Base-by-base conservation (phyloP, 2,329 filamentous ascomycete genomes). In the Xenosphaeropsis pyriputrescens region DNA sequence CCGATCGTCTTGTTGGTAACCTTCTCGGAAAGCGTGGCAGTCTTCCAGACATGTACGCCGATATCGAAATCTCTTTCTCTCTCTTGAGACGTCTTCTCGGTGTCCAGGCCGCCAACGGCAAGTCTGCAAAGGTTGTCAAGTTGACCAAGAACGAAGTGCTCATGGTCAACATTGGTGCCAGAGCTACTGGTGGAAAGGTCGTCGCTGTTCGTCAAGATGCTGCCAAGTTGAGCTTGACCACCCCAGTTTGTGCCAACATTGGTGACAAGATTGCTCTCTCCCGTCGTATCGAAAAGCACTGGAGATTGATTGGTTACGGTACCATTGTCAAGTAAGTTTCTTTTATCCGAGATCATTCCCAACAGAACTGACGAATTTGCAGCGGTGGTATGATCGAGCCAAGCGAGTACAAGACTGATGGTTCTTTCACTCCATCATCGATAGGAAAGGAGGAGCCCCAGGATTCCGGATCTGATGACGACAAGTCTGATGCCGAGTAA, bases 61-160 rank as follows among this genome's bases (percentile, higher is more conserved):
- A 98, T 64, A 81, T 98, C 44, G 91, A 98, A 66, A 88, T 95
- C 63, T 96, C 96, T 75, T 98, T 96, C 72, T 98, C 96, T 73
- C 73, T 98, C 44, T 79, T 98, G 45, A 83, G 89, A 53, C 76
- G 91, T 52, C 72, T 98, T 45, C 75, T 98, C 40, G 91, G 91
- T 76, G 91, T 98, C 54, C 88, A 93, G 67, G 94, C 91, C 34
- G 86, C 89, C 45, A 91, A 98, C 51, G 91, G 91, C 59, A 98
- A 98, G 72, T 91, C 96, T 65, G 89, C 89, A 56, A 98, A 98
- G 79, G 91, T 98, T 49, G 86, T 88, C 52, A 98, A 98, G 70
- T 72, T 98, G 47, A 71, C 86, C 41, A 98, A 96, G 78, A 95
- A 94, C 65, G 91, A 98, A 63, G 86, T 96, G 54, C 80, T 98